Conservation (phyloP, 2,329 filamentous ascomycete genomes). For the Kalmusia sp. region DNA sequence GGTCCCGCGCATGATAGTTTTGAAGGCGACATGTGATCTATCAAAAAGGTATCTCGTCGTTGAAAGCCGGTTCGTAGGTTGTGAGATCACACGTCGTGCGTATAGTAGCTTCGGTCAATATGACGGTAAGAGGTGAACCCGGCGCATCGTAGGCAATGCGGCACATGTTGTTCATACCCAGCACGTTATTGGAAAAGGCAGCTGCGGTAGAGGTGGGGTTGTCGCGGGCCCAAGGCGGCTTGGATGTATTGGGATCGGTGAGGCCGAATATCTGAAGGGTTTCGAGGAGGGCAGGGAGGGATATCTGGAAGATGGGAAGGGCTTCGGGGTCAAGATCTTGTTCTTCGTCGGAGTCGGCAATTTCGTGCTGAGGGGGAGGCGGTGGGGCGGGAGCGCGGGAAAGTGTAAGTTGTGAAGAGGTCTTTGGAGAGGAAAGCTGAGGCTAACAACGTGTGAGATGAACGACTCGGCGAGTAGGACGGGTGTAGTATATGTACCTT, state of each 20-base stretch:
- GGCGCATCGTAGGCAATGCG: constrained; percentile 77
- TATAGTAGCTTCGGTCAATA: constrained; percentile 84
- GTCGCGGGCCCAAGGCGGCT: constrained; percentile 48
- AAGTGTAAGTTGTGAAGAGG: constrained; percentile 85
- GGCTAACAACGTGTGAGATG: constrained; percentile 52
- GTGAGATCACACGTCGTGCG: constrained; percentile 78
- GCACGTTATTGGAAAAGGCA: constrained; percentile 79
- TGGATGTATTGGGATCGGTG: constrained; percentile 50
- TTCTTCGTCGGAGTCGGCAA: constrained; percentile 34
- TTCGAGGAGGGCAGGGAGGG: constrained; percentile 85
- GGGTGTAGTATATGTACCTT: constrained; percentile 63
- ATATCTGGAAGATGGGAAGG: constrained; percentile 82
- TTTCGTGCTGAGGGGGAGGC: constrained; percentile 37
- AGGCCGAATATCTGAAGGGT: constrained; percentile 94
- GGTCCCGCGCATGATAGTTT: constrained; percentile 89
- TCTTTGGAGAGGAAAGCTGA: constrained; percentile 85
- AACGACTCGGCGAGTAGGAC: neutral
- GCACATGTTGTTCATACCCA: constrained; percentile 86
- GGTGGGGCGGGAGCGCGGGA: constrained; percentile 61
- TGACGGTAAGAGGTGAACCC: constrained; percentile 82
- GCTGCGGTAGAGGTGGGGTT: constrained; percentile 65
- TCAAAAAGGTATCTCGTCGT: constrained; percentile 90
- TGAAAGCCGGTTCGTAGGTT: constrained; percentile 74
- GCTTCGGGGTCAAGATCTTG: constrained; percentile 44
- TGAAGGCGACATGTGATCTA: constrained; percentile 79